A percentile compares a stretch with the other conserved stretches of the same genome.
These are phyloP conservation scores for Mycena sanguinolenta DNA, from an alignment of 768 basidiomycete species.

Conservation along the genomic window DNA sequence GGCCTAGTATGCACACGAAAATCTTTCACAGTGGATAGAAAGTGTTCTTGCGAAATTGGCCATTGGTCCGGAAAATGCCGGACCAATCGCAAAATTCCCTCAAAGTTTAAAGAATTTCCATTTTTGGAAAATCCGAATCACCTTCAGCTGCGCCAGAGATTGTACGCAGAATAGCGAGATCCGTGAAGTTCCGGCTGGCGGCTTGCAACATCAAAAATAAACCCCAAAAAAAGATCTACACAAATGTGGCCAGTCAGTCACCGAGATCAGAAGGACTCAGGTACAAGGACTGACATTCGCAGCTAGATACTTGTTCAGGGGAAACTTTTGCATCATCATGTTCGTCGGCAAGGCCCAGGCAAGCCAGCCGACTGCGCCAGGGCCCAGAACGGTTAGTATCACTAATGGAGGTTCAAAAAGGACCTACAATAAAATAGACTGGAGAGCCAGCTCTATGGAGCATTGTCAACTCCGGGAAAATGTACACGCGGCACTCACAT, in stretches of 20 bases:
- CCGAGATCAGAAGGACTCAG: slow-evolving; percentile 8
- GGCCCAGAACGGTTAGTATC: neutral
- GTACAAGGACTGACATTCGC: slow-evolving; percentile 46
- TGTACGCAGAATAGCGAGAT: slow-evolving; percentile 52
- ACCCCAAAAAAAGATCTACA: slow-evolving; percentile 48
- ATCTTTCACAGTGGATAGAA: no score
- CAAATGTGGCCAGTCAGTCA: neutral
- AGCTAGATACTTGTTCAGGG: slow-evolving; percentile 54
- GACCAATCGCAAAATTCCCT: no score
- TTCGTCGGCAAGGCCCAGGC: slow-evolving; percentile 57
- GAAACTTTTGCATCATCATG: slow-evolving; percentile 54
- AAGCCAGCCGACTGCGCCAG: slow-evolving; percentile 48
- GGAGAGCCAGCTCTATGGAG: slow-evolving; percentile 41
- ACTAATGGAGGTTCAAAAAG: neutral
- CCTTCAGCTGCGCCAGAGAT: slow-evolving; percentile 52
- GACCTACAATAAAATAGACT: slow-evolving; percentile 53
- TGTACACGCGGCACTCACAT: slow-evolving; percentile 40
- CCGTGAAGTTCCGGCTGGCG: slow-evolving; percentile 51
- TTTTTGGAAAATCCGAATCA: neutral
- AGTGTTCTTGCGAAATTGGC: no score
- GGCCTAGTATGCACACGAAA: neutral
- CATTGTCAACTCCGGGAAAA: neutral
- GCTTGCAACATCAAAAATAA: slow-evolving; percentile 57
- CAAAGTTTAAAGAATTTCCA: no score
- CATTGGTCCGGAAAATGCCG: no score